Base-by-base conservation (phyloP, 2,329 filamentous ascomycete genomes). In the Leptographium galeiforme region DNA sequence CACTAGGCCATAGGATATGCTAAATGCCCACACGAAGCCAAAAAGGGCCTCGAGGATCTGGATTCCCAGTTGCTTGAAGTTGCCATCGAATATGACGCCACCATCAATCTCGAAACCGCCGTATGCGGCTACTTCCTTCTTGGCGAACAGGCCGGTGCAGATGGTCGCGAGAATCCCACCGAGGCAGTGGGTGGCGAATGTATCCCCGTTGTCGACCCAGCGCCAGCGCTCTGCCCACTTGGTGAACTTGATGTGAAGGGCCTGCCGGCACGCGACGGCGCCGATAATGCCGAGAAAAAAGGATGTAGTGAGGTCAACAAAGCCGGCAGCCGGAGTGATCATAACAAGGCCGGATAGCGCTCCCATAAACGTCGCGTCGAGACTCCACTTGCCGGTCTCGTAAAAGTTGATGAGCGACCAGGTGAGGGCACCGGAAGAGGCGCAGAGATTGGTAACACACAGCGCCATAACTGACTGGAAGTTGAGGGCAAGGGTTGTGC, bases 341-440 rank as follows among this genome's bases (percentile, higher is more conserved):
- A 82, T 81, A 51, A 85, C 82, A 44, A 85, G 79, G 52, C 82
- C 82, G 30, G 80, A 83, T 59, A 85, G 84, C 59, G 78, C 77
- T 53, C 82, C 82, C 13, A 81, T 84, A 67, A 81, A 85, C 77
- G 81, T 84, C 58, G 82, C 82, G 57, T 85, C 82, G 70, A 85
- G 82, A 48, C 76, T 95, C 89, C 89, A 95, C 75, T 95, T 95
- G 70, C 84, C 83, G 53, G 89, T 89, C 56, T 96, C 81, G 57
- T 89, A 84, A 79, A 84, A 97, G 79, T 97, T 90, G 62, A 96
- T 87, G 44, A 96, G 70, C 62, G 89, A 89, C 91, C 93, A 97
- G 51, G 89, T 87, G 68, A 93, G 86, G 57, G 88, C 85, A 43
- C 81, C 91, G 63, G 96, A 94, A 72, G 89, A 88, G 65, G 89